A percentile compares a stretch with the other conserved stretches of the same genome.
phyloP scores from a whole-genome alignment of 345 rosid genomes.

The Punica granatum region DNA sequence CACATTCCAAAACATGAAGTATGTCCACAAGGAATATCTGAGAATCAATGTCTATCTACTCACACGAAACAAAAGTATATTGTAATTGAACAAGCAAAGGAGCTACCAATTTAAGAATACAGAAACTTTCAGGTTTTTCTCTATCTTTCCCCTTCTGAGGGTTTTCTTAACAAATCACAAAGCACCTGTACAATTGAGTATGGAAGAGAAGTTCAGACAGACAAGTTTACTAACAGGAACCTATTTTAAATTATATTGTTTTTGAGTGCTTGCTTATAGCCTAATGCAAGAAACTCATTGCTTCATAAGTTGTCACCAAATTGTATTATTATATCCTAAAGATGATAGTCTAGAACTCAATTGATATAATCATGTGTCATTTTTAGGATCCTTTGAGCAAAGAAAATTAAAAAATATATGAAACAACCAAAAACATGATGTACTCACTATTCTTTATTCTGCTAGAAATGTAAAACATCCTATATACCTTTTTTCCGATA shows the following conservation, averaged over 20 bases:
- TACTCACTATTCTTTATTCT: not conserved
- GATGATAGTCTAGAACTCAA: not conserved
- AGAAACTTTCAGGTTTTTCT: no score
- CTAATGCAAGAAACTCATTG: not conserved
- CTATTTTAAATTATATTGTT: not conserved
- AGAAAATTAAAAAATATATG: not conserved
- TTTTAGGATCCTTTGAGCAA: not conserved
- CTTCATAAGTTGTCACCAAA: not conserved
- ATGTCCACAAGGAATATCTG: not conserved
- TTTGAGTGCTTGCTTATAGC: not conserved
- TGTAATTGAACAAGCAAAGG: no score
- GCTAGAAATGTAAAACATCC: not conserved
- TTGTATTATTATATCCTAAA: not conserved
- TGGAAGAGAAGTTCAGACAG: not conserved
- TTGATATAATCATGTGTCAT: not conserved
- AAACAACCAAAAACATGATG: not conserved
- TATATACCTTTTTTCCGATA: not conserved
- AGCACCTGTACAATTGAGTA: not conserved
- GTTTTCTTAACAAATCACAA: no score
- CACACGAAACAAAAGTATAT: not conserved
- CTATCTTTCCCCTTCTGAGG: no score
- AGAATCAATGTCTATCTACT: not conserved
- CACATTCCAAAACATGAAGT: not conserved
- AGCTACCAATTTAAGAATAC: no score
- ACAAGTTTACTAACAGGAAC: not conserved